Percentiles rank a stretch among this genome's conserved stretches.
phyloP scores from a whole-genome alignment of 1,284 basidiomycete genomes.

The Apiotrichum mycotoxinovorans region DNA sequence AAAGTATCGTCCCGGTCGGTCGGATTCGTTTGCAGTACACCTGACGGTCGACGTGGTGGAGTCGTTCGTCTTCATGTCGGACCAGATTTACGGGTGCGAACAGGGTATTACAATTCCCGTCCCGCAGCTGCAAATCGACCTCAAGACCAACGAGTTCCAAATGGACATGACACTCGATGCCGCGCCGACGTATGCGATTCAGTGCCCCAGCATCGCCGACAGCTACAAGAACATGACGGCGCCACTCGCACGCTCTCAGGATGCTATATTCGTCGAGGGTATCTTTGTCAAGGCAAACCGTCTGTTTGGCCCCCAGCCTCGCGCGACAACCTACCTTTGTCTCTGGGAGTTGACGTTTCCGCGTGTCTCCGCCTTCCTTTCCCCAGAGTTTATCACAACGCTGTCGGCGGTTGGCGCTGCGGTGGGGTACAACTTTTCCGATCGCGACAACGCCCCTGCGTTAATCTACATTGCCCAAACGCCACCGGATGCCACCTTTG shows the following conservation, averaged over 20 bases:
- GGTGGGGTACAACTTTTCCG: conserved; percentile 67
- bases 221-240: conserved; percentile 30
- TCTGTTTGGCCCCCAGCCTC: conserved; percentile 79
- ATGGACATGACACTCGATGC: conserved; percentile 83
- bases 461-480: conserved; percentile 60
- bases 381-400: conserved; percentile 58
- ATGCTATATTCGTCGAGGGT: conserved; percentile 62
- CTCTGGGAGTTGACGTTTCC: conserved; percentile 80
- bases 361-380: conserved; percentile 58
- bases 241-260: conserved; percentile 25
- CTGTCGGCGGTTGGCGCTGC: conserved; percentile 58
- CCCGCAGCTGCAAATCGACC: conserved; percentile 67
- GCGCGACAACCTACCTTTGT: conserved; percentile 79
- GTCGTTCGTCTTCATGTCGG: conserved; percentile 64
- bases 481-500: conserved; percentile 75
- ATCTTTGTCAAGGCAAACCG: conserved; percentile 76
- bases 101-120: conserved; percentile 57
- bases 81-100: conserved; percentile 70
- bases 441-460: conserved; percentile 75
- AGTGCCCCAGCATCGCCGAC: conserved; percentile 56
- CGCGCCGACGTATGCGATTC: conserved; percentile 58
- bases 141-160: conserved; percentile 75
- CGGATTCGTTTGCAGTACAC: conserved; percentile 74
- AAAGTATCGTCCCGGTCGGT: conserved; percentile 73
- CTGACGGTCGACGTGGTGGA: conserved; percentile 59